phyloP scores from a whole-genome alignment of 2,329 filamentous ascomycete species.

The Emergomyces orientalis region DNA sequence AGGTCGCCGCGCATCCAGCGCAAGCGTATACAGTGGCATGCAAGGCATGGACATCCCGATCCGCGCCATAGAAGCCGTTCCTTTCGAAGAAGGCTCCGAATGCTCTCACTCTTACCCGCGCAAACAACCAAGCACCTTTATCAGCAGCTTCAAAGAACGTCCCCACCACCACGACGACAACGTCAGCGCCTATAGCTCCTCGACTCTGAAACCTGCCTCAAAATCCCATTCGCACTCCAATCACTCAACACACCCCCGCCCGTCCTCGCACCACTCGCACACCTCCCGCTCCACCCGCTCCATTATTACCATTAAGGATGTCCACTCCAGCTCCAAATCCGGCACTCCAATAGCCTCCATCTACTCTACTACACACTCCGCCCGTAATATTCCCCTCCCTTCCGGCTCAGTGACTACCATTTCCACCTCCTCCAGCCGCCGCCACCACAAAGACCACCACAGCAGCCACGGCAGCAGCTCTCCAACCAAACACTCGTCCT shows the following conservation, averaged over 20 bases:
- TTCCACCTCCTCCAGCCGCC: slow-evolving; percentile 11
- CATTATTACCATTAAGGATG: slow-evolving; percentile 12
- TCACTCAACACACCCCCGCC: slow-evolving; percentile 4
- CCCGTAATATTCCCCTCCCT: slow-evolving; percentile 31
- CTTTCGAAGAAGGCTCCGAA: slow-evolving; percentile 19
- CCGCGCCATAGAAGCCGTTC: slow-evolving; percentile 34
- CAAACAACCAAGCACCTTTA: slow-evolving; percentile 31
- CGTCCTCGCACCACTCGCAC: slow-evolving; percentile 10
- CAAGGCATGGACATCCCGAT: slow-evolving; percentile 26
- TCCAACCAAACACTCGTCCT: neutral
- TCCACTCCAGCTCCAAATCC: slow-evolving; percentile 15
- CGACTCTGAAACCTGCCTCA: slow-evolving; percentile 22
- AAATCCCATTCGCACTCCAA: slow-evolving; percentile 9
- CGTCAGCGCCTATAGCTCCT: slow-evolving; percentile 28
- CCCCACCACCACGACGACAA: slow-evolving; percentile 20
- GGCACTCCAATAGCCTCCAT: slow-evolving; percentile 19
- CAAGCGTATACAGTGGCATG: slow-evolving; percentile 28
- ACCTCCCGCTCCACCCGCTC: slow-evolving; percentile 14
- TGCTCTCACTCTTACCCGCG: slow-evolving; percentile 13
- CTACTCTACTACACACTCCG: slow-evolving; percentile 26
- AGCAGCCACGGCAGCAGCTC: slow-evolving; percentile 2
- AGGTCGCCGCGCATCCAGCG: slow-evolving; percentile 29
- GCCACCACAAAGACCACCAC: slow-evolving; percentile 5
- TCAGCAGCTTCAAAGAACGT: slow-evolving; percentile 32
- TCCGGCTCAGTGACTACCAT: slow-evolving; percentile 23